Base-by-base conservation (phyloP, 2,329 filamentous ascomycete genomes). In the Westerdykella sp. region DNA sequence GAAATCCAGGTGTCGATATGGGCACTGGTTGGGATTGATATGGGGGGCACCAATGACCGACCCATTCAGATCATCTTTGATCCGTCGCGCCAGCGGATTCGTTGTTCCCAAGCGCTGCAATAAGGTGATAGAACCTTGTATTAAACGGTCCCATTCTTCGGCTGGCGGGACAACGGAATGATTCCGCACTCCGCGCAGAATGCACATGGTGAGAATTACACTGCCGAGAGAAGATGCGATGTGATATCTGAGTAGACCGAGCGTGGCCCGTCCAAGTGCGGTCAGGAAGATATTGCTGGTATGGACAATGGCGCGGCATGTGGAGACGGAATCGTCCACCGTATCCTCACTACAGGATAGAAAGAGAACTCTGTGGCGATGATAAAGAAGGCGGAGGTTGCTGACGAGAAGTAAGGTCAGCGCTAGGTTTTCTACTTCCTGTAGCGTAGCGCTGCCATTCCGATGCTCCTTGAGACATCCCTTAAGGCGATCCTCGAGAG, bases 371-470 rank as follows among this genome's bases (percentile, higher is more conserved):
- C 37, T 45, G 39, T 50, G 42, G 13, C 62, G 53, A 34, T 50
- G 37, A 34, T 60, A 47, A 14, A 57, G 45, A 23, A 68, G 48
- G 12, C 53, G 47, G 23, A 63, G 47, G 28, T 57, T 52, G 14
- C 54, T 47, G 37, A 57, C 45, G 41, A 12, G 11, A 9, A 28
- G 25, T 12, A 28, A 28, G 4, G 7, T 12, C 25, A 28, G 25
- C 25, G 25, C 25, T 12, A 28, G 25, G 25, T 12, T 9, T 28
- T 10, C 9, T 7, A 28, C 9, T 28, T 28, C 11, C 9, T 12
- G 25, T 12, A 28, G 25, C 25, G 25, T 28, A 28, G 25, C 9
- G 11, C 25, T 28, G 25, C 25, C 25, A 10, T 7, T 28, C 25
- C 7, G 25, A 28, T 28, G 11, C 25, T 28, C 11, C 25, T 28